Base-by-base conservation (phyloP, 306 rosid species). In the Sphenostylis stenocarpa region DNA sequence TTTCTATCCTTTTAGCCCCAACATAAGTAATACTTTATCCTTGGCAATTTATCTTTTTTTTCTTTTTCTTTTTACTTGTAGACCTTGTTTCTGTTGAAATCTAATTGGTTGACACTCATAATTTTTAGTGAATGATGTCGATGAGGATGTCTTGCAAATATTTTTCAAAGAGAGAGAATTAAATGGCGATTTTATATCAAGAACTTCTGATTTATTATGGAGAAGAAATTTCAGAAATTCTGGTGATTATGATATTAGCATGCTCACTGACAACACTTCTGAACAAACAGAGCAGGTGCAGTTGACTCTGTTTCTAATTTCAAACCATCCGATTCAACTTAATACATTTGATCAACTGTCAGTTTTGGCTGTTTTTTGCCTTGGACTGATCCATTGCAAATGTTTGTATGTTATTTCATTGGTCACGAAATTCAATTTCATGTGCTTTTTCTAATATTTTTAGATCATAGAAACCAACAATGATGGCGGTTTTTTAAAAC, bases 191-290 rank as follows among this genome's bases (percentile, higher is more conserved):
- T 85, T 94, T 77, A 75, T 94, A 58, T 87, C 97, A 47, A 90
- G 83, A 83, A 83, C 86, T 87, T 81, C 90, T 64, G 98, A 94
- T 85, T 80, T 94, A 84, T 79, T 91, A 61, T 94, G 98, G 98
- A 86, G 19, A 82, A 84, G 81, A 70, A 84, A 85, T 67, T 75
- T 75, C 70, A 41, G 51, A 49, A 83, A 79, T 56, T 62, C 84
- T 55, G 80, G 77, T 44, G 85, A 75, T 53, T 64, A 81, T 69
- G 86, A 78, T 31, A 72, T 41, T 61, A 86, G 67, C 9, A 14
- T 63, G 38, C 72, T 75, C 71, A 55, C 72, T 4, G 75, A 78
- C 48, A 21, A 77, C 45, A 24, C 44, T 56, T 61, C 89, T 60
- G 88, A 75, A 67, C 81, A 67, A 55, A 43, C 69, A 26, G 89